Evolutionary conservation across 495 filamentous ascomycete genomes (phyloP).

Genomic region (Polyplosphaeria fusca): DNA sequence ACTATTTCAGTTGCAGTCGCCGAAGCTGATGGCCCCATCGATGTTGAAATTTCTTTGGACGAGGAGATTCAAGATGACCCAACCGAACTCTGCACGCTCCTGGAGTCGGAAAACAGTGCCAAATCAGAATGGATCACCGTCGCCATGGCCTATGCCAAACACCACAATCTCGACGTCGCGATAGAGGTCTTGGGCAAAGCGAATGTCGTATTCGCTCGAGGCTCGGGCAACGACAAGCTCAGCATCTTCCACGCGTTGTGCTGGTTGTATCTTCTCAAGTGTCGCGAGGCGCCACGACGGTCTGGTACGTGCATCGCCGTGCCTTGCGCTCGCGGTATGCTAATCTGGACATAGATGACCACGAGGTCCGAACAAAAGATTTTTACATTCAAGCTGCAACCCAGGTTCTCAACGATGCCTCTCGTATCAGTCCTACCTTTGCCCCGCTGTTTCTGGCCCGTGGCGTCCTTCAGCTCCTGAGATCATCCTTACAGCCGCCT

Average conservation of each 20-base stretch:
- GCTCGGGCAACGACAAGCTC: constrained; percentile 76
- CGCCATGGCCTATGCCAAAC: constrained; percentile 94
- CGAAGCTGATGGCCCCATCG: constrained; percentile 67
- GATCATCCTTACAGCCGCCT: constrained; percentile 76
- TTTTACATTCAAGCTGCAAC: constrained; percentile 89
- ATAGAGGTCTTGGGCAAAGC: constrained; percentile 90
- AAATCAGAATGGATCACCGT: constrained; percentile 94
- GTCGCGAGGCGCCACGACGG: constrained; percentile 77
- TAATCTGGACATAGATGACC: no score
- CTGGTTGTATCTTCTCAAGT: constrained; percentile 91
- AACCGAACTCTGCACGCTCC: constrained; percentile 86
- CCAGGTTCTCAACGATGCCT: constrained; percentile 85
- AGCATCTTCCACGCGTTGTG: constrained; percentile 78
- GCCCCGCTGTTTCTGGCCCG: constrained; percentile 87
- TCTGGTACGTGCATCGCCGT: constrained; percentile 26
- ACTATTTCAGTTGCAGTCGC: constrained; percentile 27
- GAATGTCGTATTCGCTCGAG: constrained; percentile 65
- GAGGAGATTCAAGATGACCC: constrained; percentile 89
- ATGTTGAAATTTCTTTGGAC: constrained; percentile 88
- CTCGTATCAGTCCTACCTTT: constrained; percentile 86
- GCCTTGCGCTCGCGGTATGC: no score
- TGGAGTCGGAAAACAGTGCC: constrained; percentile 86
- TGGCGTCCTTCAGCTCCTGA: constrained; percentile 82
- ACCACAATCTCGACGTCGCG: constrained; percentile 85
- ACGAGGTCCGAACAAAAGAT: constrained; percentile 88